Percentiles rank a stretch among this genome's conserved stretches.
Evolutionary conservation across 768 basidiomycete genomes (phyloP).

Genomic region (Trametes gibbosa): DNA sequence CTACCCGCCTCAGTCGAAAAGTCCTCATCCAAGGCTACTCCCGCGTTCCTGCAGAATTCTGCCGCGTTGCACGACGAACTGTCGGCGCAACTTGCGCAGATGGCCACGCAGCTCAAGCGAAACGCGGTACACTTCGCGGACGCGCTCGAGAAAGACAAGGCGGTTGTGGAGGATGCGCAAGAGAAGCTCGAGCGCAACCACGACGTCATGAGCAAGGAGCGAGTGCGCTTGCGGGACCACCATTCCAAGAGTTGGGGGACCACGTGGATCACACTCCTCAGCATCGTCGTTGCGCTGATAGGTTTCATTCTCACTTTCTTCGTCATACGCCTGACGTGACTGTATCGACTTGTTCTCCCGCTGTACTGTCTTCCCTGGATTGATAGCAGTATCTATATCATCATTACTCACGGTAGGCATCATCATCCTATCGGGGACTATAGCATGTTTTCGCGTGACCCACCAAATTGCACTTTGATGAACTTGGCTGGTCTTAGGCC

Average conservation of each 20-base stretch:
- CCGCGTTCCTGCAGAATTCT: conserved; percentile 52
- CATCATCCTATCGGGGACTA: too few species aligned
- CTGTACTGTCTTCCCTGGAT: neutral
- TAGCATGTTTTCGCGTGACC: too few species aligned
- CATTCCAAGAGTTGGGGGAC: conserved; percentile 48
- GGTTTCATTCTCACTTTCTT: conserved; percentile 72
- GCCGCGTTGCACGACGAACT: conserved; percentile 70
- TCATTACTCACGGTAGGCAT: neutral
- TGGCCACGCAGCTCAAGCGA: conserved; percentile 85
- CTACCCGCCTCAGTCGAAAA: conserved; percentile 22
- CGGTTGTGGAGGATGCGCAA: conserved; percentile 62
- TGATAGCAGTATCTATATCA: neutral
- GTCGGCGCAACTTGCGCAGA: conserved; percentile 68
- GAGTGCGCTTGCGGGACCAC: conserved; percentile 46
- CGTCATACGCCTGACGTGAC: conserved; percentile 61
- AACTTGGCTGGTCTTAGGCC: too few species aligned
- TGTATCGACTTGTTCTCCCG: neutral
- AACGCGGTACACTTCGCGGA: conserved; percentile 80
- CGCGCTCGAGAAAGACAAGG: conserved; percentile 71
- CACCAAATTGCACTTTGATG: too few species aligned
- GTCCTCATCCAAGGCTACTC: conserved; percentile 13
- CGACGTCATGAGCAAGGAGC: conserved; percentile 64
- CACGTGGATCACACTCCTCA: conserved; percentile 49
- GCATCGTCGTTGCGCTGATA: conserved; percentile 61
- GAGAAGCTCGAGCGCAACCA: conserved; percentile 74